These are phyloP conservation scores for Penicillium turbatum DNA, from an alignment of 495 filamentous ascomycete genomes.

Conservation along the genomic window DNA sequence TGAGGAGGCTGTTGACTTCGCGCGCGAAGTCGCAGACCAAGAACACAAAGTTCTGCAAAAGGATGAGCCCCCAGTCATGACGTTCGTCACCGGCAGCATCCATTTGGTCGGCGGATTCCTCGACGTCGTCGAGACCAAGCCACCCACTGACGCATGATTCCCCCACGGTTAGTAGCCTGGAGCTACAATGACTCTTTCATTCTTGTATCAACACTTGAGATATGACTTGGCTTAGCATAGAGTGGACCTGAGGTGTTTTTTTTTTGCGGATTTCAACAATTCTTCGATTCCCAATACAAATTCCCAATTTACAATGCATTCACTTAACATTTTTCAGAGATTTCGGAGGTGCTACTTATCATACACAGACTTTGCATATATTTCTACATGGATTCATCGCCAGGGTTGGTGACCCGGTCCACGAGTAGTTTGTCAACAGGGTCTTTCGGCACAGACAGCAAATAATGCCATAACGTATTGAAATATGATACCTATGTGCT, in stretches of 20 bases:
- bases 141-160: constrained; percentile 20
- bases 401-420: no score
- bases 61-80: constrained; percentile 43
- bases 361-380: not conserved
- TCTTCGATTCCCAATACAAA: constrained; percentile 15
- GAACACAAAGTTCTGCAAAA: constrained; percentile 28
- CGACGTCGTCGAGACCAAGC: constrained; percentile 66
- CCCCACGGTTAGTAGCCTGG: constrained; percentile 11
- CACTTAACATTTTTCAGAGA: not conserved
- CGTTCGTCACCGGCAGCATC: constrained; percentile 76
- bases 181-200: constrained; percentile 15
- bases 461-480: no score
- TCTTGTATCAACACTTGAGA: constrained; percentile 32
- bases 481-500: no score
- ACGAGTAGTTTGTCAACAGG: no score
- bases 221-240: constrained; percentile 14
- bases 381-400: no score
- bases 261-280: constrained; percentile 29
- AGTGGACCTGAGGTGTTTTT: constrained; percentile 24
- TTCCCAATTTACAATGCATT: constrained; percentile 10
- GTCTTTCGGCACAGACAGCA: no score
- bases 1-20: constrained; percentile 75
- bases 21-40: constrained; percentile 48
- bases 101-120: constrained; percentile 83
- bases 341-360: not conserved